Percentiles rank a stretch among this genome's conserved stretches.
Evolutionary conservation across 139 green algal species (phyloP).

Genomic region (Monoraphidium neglectum): DNA sequence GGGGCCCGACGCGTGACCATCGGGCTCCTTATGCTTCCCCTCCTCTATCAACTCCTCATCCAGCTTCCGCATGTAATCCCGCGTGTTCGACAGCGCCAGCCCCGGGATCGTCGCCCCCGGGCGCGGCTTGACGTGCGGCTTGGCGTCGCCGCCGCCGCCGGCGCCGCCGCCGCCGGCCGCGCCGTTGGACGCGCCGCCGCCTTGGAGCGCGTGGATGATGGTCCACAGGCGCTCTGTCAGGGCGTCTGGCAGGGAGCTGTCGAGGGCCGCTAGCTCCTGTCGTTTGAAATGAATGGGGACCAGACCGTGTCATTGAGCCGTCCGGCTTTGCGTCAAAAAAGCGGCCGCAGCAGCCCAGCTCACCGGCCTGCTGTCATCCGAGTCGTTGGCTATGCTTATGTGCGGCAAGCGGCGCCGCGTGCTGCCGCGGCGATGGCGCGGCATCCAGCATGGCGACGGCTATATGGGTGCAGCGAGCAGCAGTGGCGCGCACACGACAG

Average conservation of each 20-base stretch:
- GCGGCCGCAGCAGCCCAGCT: background rate
- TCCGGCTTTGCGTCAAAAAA: no score
- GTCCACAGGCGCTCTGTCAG: conserved; percentile 89
- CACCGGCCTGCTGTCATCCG: background rate
- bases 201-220: conserved; percentile 78
- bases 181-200: background rate
- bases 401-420: background rate
- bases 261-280: conserved; percentile 65
- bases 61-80: conserved; percentile 71
- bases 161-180: background rate
- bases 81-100: conserved; percentile 74
- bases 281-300: conserved; percentile 37
- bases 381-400: background rate
- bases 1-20: background rate
- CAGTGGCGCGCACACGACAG: no score
- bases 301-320: no score
- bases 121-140: conserved; percentile 18
- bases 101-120: conserved; percentile 52
- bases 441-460: background rate
- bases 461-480: background rate
- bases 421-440: background rate
- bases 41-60: conserved; percentile 67
- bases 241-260: conserved; percentile 78
- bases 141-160: background rate
- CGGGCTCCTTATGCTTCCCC: conserved; percentile 4